Evolutionary conservation across 2,329 filamentous ascomycete species (phyloP), one percentile per base, ranked within the genome.

Genomic region (Calonectria ilicicola): DNA sequence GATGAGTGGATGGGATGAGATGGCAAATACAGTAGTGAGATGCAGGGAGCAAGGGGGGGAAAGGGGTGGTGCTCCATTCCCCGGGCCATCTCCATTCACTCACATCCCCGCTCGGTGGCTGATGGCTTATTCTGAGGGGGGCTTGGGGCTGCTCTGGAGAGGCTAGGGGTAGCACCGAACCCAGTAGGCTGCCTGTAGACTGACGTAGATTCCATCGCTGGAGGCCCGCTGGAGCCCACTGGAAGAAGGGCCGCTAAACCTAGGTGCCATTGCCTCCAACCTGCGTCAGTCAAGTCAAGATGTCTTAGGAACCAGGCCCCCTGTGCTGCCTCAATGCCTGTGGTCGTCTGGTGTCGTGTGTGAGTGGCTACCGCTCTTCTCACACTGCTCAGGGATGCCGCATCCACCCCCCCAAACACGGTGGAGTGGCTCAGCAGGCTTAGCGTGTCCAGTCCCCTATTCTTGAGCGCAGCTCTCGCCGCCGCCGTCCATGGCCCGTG

Each of bases 361-460:
- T 40, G 42, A 60, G 65, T 67, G 65, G 65, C 65, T 67, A 32
- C 53, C 46, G 65, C 65, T 62, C 21, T 32, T 68, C 27, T 68
- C 65, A 56, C 47, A 15, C 35, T 51, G 53, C 51, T 67, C 68
- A 67, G 77, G 75, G 72, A 68, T 60, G 60, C 67, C 53, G 62
- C 72, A 66, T 64, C 71, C 68, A 71, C 76, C 76, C 77, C 74
- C 72, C 71, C 69, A 76, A 78, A 79, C 68, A 77, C 72, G 77
- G 77, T 78, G 73, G 74, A 75, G 79, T 81, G 79, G 79, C 79
- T 81, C 78, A 81, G 79, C 79, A 76, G 72, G 72, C 77, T 77
- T 80, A 80, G 78, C 77, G 77, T 72, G 75, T 78, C 56, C 76
- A 75, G 79, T 80, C 79, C 78, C 79, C 79, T 80, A 80, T 80